phyloP scores from a whole-genome alignment of 257 asterid genomes.

The Primulina tabacum region DNA sequence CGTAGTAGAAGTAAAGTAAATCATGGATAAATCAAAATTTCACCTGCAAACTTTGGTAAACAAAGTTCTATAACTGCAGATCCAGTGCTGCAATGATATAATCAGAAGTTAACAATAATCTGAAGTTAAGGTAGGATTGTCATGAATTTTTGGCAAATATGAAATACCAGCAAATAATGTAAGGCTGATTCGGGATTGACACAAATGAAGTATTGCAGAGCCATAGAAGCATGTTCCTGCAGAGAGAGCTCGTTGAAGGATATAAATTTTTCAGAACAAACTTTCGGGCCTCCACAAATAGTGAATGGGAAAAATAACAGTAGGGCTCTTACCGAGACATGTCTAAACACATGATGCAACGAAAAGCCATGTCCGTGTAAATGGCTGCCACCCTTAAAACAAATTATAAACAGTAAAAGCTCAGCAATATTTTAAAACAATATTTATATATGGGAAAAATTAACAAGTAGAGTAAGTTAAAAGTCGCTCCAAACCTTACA shows the following conservation, averaged over 20 bases:
- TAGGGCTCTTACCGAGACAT: slow-evolving; percentile 56
- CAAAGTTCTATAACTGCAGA: slow-evolving; percentile 76
- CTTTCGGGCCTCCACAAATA: slow-evolving; percentile 7
- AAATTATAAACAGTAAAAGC: slow-evolving; percentile 17
- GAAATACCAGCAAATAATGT: slow-evolving; percentile 59
- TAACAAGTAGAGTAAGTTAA: neutral
- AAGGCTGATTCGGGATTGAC: slow-evolving; percentile 51
- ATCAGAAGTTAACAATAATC: neutral
- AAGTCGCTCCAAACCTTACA: neutral
- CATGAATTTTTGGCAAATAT: neutral
- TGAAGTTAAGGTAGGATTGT: neutral
- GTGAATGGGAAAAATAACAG: neutral
- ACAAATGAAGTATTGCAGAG: slow-evolving; percentile 71
- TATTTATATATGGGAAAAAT: neutral
- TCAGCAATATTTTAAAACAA: slow-evolving; percentile 27
- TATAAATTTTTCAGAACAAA: slow-evolving; percentile 6
- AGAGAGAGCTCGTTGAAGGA: slow-evolving; percentile 7
- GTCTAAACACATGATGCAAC: slow-evolving; percentile 63
- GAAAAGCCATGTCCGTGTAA: slow-evolving; percentile 77
- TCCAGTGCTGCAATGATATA: slow-evolving; percentile 60
- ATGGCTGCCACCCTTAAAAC: slow-evolving; percentile 80
- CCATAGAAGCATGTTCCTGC: slow-evolving; percentile 93
- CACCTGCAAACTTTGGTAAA: slow-evolving; percentile 79
- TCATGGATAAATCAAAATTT: neutral
- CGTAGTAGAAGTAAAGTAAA: neutral